phyloP scores from a whole-genome alignment of 1,139 yeast species.

The Taphrina confusa region DNA sequence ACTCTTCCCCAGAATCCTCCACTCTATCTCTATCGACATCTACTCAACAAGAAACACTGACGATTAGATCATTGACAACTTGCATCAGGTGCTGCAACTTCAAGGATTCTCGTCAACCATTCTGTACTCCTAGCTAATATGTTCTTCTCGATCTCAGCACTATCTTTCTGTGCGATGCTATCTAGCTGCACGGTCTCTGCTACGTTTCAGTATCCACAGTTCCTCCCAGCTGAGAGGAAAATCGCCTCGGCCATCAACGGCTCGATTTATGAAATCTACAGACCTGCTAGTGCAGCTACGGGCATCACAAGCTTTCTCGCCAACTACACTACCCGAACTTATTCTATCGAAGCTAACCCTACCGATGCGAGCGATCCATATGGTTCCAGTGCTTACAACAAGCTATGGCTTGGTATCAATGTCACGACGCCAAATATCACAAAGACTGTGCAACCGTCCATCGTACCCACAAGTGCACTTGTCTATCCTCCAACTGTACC shows the following conservation, averaged over 20 bases:
- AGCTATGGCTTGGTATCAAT: neutral
- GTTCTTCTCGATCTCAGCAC: too few species aligned
- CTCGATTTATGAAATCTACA: neutral
- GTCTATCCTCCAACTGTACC: neutral
- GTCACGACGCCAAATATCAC: neutral
- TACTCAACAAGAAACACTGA: too few species aligned
- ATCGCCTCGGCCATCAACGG: neutral
- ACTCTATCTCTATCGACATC: too few species aligned
- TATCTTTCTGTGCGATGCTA: too few species aligned
- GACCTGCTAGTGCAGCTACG: neutral
- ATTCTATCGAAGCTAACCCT: neutral
- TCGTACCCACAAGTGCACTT: neutral
- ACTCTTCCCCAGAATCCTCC: too few species aligned
- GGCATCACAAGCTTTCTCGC: neutral
- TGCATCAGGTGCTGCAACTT: too few species aligned
- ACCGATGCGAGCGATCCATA: neutral
- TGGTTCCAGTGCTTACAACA: neutral
- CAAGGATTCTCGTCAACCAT: too few species aligned
- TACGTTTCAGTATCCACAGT: neutral
- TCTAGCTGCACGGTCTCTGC: too few species aligned
- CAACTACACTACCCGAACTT: neutral
- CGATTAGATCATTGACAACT: too few species aligned
- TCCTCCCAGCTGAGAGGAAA: neutral
- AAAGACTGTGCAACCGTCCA: neutral
- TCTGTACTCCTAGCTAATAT: too few species aligned